Percentiles rank a stretch among this genome's conserved stretches.
Conservation (phyloP, 2,329 filamentous ascomycete species). For the Apiospora hydei region DNA sequence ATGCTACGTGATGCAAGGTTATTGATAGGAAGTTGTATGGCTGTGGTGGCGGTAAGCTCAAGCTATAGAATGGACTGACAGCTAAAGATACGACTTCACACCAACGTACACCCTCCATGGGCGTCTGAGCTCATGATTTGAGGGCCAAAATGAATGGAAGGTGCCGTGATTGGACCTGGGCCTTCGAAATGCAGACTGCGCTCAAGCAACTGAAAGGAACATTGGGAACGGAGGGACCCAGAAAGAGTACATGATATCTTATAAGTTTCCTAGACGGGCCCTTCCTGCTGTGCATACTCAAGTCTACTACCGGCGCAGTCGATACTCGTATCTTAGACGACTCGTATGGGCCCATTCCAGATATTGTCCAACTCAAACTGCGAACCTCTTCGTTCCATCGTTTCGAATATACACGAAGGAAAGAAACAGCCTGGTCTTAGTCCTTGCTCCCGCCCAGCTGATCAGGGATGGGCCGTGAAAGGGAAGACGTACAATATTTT, state of each 20-base stretch:
- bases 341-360: not conserved
- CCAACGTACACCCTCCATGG: too few species aligned
- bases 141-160: not conserved
- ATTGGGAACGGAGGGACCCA: too few species aligned
- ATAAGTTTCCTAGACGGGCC: too few species aligned
- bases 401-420: slow-evolving; percentile 18
- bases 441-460: too few species aligned
- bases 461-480: too few species aligned
- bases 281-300: not conserved
- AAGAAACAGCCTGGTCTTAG: not conserved
- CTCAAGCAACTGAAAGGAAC: not conserved
- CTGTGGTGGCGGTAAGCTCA: not conserved
- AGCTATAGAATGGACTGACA: not conserved
- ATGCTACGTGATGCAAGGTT: not conserved
- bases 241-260: not conserved
- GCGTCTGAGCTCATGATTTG: not conserved
- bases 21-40: not conserved
- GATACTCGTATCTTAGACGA: not conserved
- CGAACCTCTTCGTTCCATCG: not conserved
- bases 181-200: not conserved
- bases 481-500: too few species aligned
- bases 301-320: not conserved
- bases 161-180: not conserved
- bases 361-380: slow-evolving; percentile 15
- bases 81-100: too few species aligned